Evolutionary conservation across 768 basidiomycete species (phyloP), one percentile per base, ranked within the genome.

Genomic region (Boletus coccyginus): DNA sequence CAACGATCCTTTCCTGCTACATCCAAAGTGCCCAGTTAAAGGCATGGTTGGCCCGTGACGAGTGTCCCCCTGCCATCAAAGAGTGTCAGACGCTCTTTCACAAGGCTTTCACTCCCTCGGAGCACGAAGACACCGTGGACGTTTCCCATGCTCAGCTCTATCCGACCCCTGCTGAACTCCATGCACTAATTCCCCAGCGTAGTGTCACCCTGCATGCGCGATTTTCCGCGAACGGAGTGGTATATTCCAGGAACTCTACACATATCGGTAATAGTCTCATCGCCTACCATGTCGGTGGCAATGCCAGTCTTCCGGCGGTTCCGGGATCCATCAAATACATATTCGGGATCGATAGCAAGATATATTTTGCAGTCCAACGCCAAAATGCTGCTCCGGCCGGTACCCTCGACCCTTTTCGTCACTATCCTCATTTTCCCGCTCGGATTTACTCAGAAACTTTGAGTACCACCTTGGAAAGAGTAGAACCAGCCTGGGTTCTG

Each of bases 41-140:
- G 27, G 16, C 33, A 6, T 53, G 52, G 44, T 17, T 53, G 24
- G 16, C 21, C n/a, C 11, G 16, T 13, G 33, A 44, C 6, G 7
- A 39, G 4, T 53, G 52, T 31, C 44, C 43, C 9, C 44, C 35
- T 16, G 14, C 45, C 11, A 50, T 57, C 27, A 39, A 39, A 43
- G 52, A 49, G 36, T 52, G 42, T 16, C 29, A 45, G 35, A 10
- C 6, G 32, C 52, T 57, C 3, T 53, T 57, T 42, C 0, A 13
- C 4, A 57, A 49, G 5, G 71, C 63, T 57, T 52, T 51, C 19
- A n/a, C 38, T 9, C 2, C 43, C 14, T 5, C 19, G 14, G 38
- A 35, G 6, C 32, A 33, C 2, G n/a, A n/a, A 35, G 33, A 35
- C 33, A 10, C 33, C 33, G 13, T 13, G 9, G 33, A 35, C 8